Base-by-base conservation (phyloP, 2,329 filamentous ascomycete species). In the Plenodomus tracheiphilus region DNA sequence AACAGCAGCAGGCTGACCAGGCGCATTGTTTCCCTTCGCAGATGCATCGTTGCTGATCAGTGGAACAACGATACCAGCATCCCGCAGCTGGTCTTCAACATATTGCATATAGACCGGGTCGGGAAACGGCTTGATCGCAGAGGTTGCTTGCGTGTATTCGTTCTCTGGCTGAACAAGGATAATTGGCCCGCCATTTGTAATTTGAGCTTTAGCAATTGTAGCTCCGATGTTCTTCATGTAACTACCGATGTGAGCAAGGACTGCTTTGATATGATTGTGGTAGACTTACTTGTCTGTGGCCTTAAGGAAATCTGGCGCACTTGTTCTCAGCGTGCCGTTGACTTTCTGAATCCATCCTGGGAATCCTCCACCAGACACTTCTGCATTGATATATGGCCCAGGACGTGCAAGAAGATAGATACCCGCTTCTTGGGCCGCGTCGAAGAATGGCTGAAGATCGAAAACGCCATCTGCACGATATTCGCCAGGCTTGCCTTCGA, bases 81-180 rank as follows among this genome's bases (percentile, higher is more conserved):
- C 76, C 10, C 83, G 78, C 17, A 83, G 82, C 63, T 90, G 86
- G 25, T 90, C 78, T 39, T 86, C 81, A 5, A 92, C 83, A 54
- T 87, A 85, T 46, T 84, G 78, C 70, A 92, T 84, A 65, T 92
- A 94, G 0, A 79, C 76, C 0, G 79, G 77, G 59, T 90, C 84
- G 0, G 86, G 86, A 56, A 87, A 89, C 2, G 74, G 70, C 0
- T 71, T 67, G n/a, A 80, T 74, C 2, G 74, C 74, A 3, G 72
- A 73, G 15, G 74, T 71, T 1, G 77, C 77, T 16, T 75, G 71
- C 1, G 81, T 85, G 64, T 93, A 92, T 68, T 94, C 90, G 54
- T 94, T 95, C 68, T 95, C 90, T 0, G 88, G 86, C 67, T 95
- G 90, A 36, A 88, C 80, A 1, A 93, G 74, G 51, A 95, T 89